Conservation (phyloP, 2,329 filamentous ascomycete genomes). For the Penicillium sp. region DNA sequence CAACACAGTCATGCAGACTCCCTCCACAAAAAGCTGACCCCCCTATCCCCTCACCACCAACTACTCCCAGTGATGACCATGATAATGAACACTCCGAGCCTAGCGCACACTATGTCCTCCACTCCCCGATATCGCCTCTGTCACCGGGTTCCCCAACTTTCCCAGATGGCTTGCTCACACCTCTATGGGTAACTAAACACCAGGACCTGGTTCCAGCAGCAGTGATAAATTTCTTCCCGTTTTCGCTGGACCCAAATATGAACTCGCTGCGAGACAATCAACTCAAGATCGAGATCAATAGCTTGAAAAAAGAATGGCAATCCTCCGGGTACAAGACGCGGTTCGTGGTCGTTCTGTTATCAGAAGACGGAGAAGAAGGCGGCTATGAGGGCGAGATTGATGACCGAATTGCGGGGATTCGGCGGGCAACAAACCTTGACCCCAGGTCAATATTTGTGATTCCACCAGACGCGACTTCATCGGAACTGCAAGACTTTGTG, state of each 20-base stretch:
- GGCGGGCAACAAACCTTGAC: slow-evolving; percentile 75
- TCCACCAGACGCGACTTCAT: slow-evolving; percentile 66
- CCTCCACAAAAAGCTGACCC: slow-evolving; percentile 63
- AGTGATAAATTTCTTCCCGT: slow-evolving; percentile 75
- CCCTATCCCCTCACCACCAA: slow-evolving; percentile 49
- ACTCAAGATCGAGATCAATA: slow-evolving; percentile 81
- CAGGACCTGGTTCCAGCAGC: slow-evolving; percentile 78
- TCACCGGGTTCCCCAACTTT: slow-evolving; percentile 80
- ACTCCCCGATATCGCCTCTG: slow-evolving; percentile 88
- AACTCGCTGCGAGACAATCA: slow-evolving; percentile 80
- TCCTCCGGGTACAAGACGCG: slow-evolving; percentile 67
- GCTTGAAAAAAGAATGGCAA: slow-evolving; percentile 64
- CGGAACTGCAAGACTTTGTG: slow-evolving; percentile 71
- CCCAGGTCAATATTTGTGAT: slow-evolving; percentile 83
- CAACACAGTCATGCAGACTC: slow-evolving; percentile 49
- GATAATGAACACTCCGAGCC: slow-evolving; percentile 31
- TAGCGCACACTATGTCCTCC: slow-evolving; percentile 58
- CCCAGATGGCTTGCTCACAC: slow-evolving; percentile 82
- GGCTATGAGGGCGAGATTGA: slow-evolving; percentile 62
- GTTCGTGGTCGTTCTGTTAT: slow-evolving; percentile 73
- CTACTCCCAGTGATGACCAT: slow-evolving; percentile 51
- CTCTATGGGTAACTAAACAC: slow-evolving; percentile 83
- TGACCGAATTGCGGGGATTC: slow-evolving; percentile 74
- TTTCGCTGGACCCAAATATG: slow-evolving; percentile 69
- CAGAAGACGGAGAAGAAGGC: slow-evolving; percentile 66